Percentiles rank a stretch among this genome's conserved stretches.
phyloP scores from a whole-genome alignment of 2,329 filamentous ascomycete species.

The Reticulascus tulasneorum region DNA sequence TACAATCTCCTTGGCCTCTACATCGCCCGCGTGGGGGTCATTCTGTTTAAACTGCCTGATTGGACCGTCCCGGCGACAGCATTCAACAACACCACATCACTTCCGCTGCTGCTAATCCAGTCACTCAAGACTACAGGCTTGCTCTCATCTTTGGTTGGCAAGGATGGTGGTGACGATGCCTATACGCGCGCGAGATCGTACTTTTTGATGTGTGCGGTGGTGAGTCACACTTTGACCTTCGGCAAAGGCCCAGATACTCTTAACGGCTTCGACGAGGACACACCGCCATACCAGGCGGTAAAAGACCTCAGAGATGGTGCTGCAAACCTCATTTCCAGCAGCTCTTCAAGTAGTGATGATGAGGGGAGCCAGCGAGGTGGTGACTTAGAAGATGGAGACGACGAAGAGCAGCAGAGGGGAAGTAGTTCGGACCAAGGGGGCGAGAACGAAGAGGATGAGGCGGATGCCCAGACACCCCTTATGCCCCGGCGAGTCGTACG shows the following conservation, averaged over 20 bases:
- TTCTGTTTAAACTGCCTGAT: conserved; percentile 36
- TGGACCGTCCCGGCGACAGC: conserved; percentile 42
- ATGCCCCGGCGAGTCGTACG: conserved; percentile 5
- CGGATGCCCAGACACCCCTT: conserved; percentile 9
- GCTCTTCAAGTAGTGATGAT: not conserved
- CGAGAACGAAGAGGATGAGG: conserved; percentile 7
- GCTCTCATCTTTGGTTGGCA: conserved; percentile 40
- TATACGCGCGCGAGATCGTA: conserved; percentile 60
- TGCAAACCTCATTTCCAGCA: too few relatives aligned
- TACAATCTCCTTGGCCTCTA: conserved; percentile 28
- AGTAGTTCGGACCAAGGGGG: too few relatives aligned
- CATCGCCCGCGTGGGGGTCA: conserved; percentile 32
- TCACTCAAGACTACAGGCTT: conserved; percentile 49
- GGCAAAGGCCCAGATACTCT: conserved; percentile 48
- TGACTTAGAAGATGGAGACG: too few relatives aligned
- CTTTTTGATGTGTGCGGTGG: conserved; percentile 62
- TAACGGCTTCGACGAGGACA: conserved; percentile 13
- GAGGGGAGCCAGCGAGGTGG: not conserved
- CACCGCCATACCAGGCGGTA: too few relatives aligned
- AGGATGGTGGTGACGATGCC: conserved; percentile 37
- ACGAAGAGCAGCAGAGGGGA: conserved; percentile 22
- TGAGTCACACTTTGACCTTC: conserved; percentile 61
- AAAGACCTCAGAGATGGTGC: too few relatives aligned
- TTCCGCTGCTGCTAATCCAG: conserved; percentile 40
- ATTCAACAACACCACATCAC: conserved; percentile 46